Conservation (phyloP, 2,329 filamentous ascomycete genomes). For the Fusarium burgessii region DNA sequence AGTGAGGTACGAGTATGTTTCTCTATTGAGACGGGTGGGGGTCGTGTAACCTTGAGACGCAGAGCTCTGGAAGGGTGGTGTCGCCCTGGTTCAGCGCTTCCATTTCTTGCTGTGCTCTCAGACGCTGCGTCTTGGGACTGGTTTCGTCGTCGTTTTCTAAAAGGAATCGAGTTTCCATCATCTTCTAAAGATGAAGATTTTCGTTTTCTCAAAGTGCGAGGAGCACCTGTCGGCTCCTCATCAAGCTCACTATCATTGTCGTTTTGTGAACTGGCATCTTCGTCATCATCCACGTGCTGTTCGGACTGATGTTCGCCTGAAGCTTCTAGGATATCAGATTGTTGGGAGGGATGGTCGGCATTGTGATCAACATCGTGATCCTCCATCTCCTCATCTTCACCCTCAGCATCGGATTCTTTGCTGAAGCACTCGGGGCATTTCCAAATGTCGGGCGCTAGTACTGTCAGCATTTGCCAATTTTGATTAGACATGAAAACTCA, state of each 20-base stretch:
- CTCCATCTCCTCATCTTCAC: constrained; percentile 49
- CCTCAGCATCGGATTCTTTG: constrained; percentile 50
- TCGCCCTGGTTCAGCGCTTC: constrained; percentile 47
- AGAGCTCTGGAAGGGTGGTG: constrained; percentile 67
- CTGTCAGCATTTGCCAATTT: constrained; percentile 19
- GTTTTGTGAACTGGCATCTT: constrained; percentile 26
- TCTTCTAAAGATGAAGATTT: constrained; percentile 80
- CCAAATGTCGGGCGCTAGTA: constrained; percentile 59
- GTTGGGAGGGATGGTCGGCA: constrained; percentile 42
- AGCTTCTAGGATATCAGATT: constrained; percentile 41
- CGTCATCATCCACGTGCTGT: constrained; percentile 20
- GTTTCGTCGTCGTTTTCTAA: constrained; percentile 67
- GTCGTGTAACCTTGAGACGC: constrained; percentile 62
- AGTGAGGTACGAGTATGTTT: constrained; percentile 52
- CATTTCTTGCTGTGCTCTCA: constrained; percentile 51
- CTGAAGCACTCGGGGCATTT: constrained; percentile 63
- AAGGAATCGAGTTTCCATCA: constrained; percentile 65
- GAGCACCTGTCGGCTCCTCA: constrained; percentile 62
- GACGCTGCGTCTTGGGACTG: constrained; percentile 58
- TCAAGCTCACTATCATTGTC: constrained; percentile 19
- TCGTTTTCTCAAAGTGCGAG: constrained; percentile 83
- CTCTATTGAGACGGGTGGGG: constrained; percentile 57
- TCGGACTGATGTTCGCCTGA: constrained; percentile 17
- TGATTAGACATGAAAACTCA: constrained; percentile 30
- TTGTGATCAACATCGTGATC: constrained; percentile 41